phyloP scores from a whole-genome alignment of 2,329 filamentous ascomycete species.

The Trichoderma sp. region DNA sequence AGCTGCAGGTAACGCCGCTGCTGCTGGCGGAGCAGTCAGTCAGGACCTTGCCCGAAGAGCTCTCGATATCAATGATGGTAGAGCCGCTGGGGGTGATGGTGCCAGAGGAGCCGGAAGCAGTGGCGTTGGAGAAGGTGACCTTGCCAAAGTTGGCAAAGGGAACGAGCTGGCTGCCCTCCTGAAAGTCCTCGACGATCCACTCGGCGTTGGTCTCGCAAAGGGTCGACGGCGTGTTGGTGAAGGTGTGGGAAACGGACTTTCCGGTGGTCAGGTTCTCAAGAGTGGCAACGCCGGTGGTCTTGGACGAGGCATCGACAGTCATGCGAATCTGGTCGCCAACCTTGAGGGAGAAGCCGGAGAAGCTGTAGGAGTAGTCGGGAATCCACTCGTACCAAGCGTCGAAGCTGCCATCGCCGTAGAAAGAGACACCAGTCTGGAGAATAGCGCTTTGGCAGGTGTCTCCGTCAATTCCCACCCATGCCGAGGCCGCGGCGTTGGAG shows the following conservation, averaged over 20 bases:
- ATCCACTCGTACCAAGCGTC: conserved; percentile 49
- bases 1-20: conserved; percentile 2
- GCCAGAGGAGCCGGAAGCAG: conserved; percentile 31
- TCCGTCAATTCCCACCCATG: conserved; percentile 54
- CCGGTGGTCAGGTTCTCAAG: conserved; percentile 54
- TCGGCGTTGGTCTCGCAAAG: conserved; percentile 61
- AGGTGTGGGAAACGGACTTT: conserved; percentile 52
- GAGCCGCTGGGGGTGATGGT: conserved; percentile 27
- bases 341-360: conserved; percentile 37
- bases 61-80: conserved; percentile 29
- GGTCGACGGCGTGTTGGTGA: conserved; percentile 45
- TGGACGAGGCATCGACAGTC: conserved; percentile 35
- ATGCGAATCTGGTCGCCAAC: conserved; percentile 38
- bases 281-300: conserved; percentile 32
- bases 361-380: conserved; percentile 45
- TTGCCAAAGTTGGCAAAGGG: conserved; percentile 37
- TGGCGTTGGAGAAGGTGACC: conserved; percentile 33
- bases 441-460: conserved; percentile 45
- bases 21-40: background rate
- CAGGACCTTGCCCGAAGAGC: background rate
- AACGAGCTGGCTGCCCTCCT: conserved; percentile 31
- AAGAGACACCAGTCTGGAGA: conserved; percentile 47
- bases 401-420: conserved; percentile 40
- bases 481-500: conserved; percentile 32
- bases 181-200: conserved; percentile 61